These are phyloP conservation scores for Lantana camara DNA, from an alignment of 257 asterid genomes.

Conservation along the genomic window DNA sequence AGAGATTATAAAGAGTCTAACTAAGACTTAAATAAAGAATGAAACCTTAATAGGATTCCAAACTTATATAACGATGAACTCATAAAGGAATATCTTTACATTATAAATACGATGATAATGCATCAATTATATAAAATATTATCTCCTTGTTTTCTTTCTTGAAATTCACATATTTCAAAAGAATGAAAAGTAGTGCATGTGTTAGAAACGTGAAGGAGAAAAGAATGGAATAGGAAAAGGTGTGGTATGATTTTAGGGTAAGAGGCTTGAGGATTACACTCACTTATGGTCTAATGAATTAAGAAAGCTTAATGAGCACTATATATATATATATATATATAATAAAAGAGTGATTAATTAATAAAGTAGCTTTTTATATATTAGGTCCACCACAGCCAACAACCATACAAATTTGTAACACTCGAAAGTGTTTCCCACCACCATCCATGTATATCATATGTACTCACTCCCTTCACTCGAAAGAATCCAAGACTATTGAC, in stretches of 20 bases:
- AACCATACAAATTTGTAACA: slow-evolving; percentile 43
- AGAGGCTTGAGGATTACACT: slow-evolving; percentile 40
- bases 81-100: too few species aligned
- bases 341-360: slow-evolving; percentile 7
- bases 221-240: too few species aligned
- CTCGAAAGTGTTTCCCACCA: slow-evolving; percentile 61
- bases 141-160: too few species aligned
- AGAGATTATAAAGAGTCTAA: too few species aligned
- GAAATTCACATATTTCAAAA: too few species aligned
- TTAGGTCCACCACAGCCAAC: slow-evolving; percentile 40
- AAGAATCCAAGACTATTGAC: slow-evolving; percentile 61
- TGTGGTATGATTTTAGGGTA: slow-evolving; percentile 9
- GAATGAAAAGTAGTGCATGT: not conserved
- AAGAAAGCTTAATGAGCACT: slow-evolving; percentile 37
- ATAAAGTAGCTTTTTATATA: slow-evolving; percentile 16
- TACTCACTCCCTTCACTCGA: slow-evolving; percentile 37
- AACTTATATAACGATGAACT: too few species aligned
- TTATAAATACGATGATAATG: too few species aligned
- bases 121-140: too few species aligned
- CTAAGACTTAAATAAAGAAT: too few species aligned
- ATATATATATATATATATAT: too few species aligned
- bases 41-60: too few species aligned
- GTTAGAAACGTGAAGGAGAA: not conserved
- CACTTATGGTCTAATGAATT: not conserved
- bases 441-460: not conserved